Percentiles rank a stretch among this genome's conserved stretches.
Conservation (phyloP, 1,284 basidiomycete species). For the Fomitopsis schrenkii region DNA sequence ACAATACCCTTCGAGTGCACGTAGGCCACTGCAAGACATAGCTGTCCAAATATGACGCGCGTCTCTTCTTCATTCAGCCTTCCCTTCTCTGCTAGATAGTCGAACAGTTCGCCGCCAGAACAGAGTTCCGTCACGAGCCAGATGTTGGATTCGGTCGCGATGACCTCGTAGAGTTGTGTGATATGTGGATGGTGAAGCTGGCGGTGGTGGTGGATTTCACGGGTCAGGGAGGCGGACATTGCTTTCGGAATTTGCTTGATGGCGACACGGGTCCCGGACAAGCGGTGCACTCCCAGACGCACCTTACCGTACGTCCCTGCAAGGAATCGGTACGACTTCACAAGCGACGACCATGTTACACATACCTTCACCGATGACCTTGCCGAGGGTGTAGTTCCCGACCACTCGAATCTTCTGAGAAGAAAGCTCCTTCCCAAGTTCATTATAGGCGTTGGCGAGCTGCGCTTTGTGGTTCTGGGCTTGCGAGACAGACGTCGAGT, state of each 20-base stretch:
- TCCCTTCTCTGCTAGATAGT: constrained; percentile 95
- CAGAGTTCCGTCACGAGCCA: constrained; percentile 99
- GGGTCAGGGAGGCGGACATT: constrained; percentile 84
- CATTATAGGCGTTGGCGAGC: constrained; percentile 94
- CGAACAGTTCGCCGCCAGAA: constrained; percentile 94
- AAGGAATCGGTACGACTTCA: background rate
- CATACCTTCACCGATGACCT: constrained; percentile 92
- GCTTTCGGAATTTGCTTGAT: constrained; percentile 98
- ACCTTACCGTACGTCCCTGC: constrained; percentile 92
- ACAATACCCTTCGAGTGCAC: constrained; percentile 90
- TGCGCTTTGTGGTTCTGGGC: constrained; percentile 76
- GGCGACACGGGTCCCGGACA: constrained; percentile 87
- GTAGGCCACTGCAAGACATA: constrained; percentile 94
- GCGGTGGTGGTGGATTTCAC: constrained; percentile 98
- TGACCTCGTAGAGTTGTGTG: constrained; percentile 95
- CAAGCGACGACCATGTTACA: constrained; percentile 19
- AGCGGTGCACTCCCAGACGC: constrained; percentile 86
- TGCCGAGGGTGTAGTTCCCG: constrained; percentile 94
- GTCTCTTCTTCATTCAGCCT: constrained; percentile 82
- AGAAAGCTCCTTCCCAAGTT: constrained; percentile 92
- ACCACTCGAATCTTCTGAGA: constrained; percentile 87
- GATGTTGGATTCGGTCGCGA: constrained; percentile 92
- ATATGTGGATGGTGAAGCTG: constrained; percentile 94
- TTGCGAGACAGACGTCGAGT: constrained; percentile 54
- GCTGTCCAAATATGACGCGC: constrained; percentile 84